phyloP scores from a whole-genome alignment of 176 grass and related monocot species.

The Oryza longistaminata region DNA sequence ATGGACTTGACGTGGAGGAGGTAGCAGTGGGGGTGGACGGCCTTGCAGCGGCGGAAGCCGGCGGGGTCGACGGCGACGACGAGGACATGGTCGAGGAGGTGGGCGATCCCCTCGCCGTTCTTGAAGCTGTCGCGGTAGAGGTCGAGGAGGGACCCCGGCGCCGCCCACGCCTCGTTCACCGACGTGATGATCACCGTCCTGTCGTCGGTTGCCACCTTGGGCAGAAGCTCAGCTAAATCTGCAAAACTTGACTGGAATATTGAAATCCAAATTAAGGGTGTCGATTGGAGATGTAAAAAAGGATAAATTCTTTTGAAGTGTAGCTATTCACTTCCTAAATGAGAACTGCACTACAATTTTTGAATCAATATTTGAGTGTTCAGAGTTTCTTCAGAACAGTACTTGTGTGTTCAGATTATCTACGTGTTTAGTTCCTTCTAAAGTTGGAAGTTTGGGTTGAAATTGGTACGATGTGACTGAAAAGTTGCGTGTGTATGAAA shows the following conservation, averaged over 20 bases:
- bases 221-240: constrained; percentile 49
- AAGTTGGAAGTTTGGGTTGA: too few species aligned
- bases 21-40: constrained; percentile 65
- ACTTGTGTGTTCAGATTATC: not conserved
- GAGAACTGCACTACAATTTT: not conserved
- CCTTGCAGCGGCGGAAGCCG: constrained; percentile 48
- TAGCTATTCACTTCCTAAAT: not conserved
- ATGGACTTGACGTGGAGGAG: constrained; percentile 24
- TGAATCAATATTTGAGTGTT: not conserved
- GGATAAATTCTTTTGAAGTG: not conserved
- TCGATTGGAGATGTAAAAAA: not conserved
- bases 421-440: too few species aligned
- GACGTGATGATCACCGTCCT: constrained; percentile 69
- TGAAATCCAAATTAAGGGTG: not conserved
- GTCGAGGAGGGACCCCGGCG: constrained; percentile 52
- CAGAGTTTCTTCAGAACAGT: too few species aligned
- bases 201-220: constrained; percentile 47
- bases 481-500: too few species aligned
- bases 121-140: constrained; percentile 65
- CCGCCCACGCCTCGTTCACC: constrained; percentile 69
- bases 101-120: constrained; percentile 44
- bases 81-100: constrained; percentile 55
- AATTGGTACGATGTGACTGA: too few species aligned
- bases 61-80: constrained; percentile 58
- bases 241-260: constrained; percentile 31